Conservation (phyloP, 2,329 filamentous ascomycete species). For the Talaromyces funiculosus region DNA sequence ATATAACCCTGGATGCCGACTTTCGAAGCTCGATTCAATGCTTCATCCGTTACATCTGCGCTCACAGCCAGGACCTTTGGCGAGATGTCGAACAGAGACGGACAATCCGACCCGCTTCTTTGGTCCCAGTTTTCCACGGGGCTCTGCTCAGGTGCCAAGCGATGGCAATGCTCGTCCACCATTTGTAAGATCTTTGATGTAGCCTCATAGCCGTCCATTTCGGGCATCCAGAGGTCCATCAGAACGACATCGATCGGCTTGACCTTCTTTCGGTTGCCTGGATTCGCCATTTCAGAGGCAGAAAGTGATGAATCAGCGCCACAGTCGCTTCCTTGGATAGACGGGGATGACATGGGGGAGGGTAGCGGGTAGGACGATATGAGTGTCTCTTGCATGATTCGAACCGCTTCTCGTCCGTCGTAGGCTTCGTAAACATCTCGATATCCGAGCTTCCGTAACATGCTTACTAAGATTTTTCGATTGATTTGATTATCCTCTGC, state of each 20-base stretch:
- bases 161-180: slow-evolving; percentile 34
- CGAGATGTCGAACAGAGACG: slow-evolving; percentile 32
- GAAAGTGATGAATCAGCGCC: slow-evolving; percentile 16
- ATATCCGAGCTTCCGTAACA: slow-evolving; percentile 64
- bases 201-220: slow-evolving; percentile 67
- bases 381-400: slow-evolving; percentile 50
- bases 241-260: slow-evolving; percentile 57
- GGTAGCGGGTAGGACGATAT: slow-evolving; percentile 19
- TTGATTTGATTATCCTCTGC: slow-evolving; percentile 71
- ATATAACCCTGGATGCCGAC: slow-evolving; percentile 64
- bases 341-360: slow-evolving; percentile 14
- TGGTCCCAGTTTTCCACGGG: slow-evolving; percentile 7
- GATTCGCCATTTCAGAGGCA: slow-evolving; percentile 18
- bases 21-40: slow-evolving; percentile 54
- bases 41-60: slow-evolving; percentile 61
- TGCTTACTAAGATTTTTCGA: slow-evolving; percentile 59
- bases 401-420: slow-evolving; percentile 63
- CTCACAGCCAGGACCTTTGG: slow-evolving; percentile 57
- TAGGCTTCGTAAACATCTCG: slow-evolving; percentile 58
- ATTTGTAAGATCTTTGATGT: slow-evolving; percentile 57
- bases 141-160: slow-evolving; percentile 16
- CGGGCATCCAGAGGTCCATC: slow-evolving; percentile 74
- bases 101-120: slow-evolving; percentile 10
- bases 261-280: slow-evolving; percentile 22
- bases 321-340: slow-evolving; percentile 18